phyloP scores from a whole-genome alignment of 2,329 filamentous ascomycete genomes.

The Calycina marina region DNA sequence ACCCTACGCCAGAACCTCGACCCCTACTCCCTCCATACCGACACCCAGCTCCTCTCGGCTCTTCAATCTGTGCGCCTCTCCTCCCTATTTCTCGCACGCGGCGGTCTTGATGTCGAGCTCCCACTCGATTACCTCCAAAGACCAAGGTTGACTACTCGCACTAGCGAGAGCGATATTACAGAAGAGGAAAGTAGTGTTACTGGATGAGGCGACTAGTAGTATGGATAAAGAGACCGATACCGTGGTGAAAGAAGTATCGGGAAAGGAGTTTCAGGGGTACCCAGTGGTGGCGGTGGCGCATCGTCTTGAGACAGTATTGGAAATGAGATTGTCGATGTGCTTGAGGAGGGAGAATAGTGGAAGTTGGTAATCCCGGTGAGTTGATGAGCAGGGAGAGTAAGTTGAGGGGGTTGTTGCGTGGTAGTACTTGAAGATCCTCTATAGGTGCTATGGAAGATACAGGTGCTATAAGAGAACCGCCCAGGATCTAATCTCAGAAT shows the following conservation, averaged over 20 bases:
- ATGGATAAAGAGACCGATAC: constrained; percentile 43
- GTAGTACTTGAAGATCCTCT: no score
- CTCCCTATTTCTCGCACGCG: constrained; percentile 20
- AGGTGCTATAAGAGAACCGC: no score
- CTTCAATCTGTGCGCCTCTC: constrained; percentile 54
- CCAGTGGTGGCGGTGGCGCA: constrained; percentile 91
- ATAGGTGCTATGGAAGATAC: no score
- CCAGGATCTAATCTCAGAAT: no score
- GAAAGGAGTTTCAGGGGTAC: constrained; percentile 48
- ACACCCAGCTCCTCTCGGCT: constrained; percentile 72
- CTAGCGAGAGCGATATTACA: constrained; percentile 3
- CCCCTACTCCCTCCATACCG: constrained; percentile 69
- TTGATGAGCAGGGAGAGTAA: constrained; percentile 10
- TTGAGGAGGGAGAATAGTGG: constrained; percentile 62
- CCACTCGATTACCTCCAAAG: constrained; percentile 6
- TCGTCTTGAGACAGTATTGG: constrained; percentile 77
- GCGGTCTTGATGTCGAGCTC: constrained; percentile 1
- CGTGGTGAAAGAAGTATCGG: constrained; percentile 37
- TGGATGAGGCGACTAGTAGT: constrained; percentile 31
- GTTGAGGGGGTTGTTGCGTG: no score
- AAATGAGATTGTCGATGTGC: constrained; percentile 72
- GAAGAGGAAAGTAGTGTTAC: constrained; percentile 4
- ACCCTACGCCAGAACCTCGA: constrained; percentile 82
- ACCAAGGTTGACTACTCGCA: constrained; percentile 20
- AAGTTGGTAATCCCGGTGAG: constrained; percentile 72